Base-by-base conservation (phyloP, 2,329 filamentous ascomycete genomes). In the Amauroascus niger region DNA sequence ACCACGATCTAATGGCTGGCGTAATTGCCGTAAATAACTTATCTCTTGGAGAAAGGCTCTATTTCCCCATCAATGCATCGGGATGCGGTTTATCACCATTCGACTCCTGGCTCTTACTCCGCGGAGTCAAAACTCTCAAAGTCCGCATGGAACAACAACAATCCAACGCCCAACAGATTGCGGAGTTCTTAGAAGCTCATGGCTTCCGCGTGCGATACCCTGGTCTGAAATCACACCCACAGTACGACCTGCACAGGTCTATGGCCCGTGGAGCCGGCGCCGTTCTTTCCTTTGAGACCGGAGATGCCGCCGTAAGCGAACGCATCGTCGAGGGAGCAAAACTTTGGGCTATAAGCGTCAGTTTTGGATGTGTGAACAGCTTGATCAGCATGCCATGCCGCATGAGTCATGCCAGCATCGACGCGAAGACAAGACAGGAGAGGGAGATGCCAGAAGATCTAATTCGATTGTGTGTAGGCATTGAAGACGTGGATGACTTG, bases 111-210 rank as follows among this genome's bases (percentile, higher is more conserved):
- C 79, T 98, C 35, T 82, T 98, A 37, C 88, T 98, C 78, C 83
- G 93, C 55, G 93, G 93, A 16, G 83, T 98, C 69, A 98, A 98
- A 76, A 98, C 93, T 0, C 78, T 98, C 6, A 90, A 90, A 58
- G 93, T 98, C 52, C 89, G 93, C 64, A 96, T 98, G 90, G 93
- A 98, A 68, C 95, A 95, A 75, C 94, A 98, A 71, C 93, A 98
- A 70, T 75, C 83, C 55, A 98, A 95, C 64, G 89, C 94, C 0
- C 87, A 93, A 72, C 78, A 80, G 51, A 95, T 98, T 64, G 93
- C 91, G 46, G 83, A 88, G 64, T 98, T 95, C 68, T 83, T 98
- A 51, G 91, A 98, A 69, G 76, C 78, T 2, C 86, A 87, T 61
- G 93, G 94, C 48, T 98, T 98, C 80, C 86, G 86, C 60, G 93